phyloP scores from a whole-genome alignment of 306 rosid genomes.

The Chamaecrista fasciculata region DNA sequence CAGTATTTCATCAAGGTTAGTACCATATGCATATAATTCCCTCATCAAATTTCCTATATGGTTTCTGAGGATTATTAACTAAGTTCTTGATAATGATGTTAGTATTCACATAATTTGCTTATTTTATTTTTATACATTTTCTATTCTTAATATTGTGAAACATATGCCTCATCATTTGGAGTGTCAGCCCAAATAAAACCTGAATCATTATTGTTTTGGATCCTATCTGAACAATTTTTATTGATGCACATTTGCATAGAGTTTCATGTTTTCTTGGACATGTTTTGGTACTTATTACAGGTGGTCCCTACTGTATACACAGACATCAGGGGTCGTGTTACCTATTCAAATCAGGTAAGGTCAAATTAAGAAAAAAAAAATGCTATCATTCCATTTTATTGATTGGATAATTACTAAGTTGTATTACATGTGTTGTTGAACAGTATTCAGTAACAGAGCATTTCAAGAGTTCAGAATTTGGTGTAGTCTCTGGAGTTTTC shows the following conservation, averaged over 20 bases:
- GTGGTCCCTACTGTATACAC: constrained; percentile 88
- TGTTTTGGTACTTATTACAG: constrained; percentile 38
- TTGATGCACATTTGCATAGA: background rate
- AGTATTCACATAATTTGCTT: background rate
- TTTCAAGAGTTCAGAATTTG: constrained; percentile 66
- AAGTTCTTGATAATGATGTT: constrained; percentile 27
- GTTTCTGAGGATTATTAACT: constrained; percentile 3
- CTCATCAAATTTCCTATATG: constrained; percentile 3
- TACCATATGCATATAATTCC: constrained; percentile 10
- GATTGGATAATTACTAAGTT: constrained; percentile 26
- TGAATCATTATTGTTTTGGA: constrained; percentile 7
- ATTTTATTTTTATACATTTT: background rate
- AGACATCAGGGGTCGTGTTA: constrained; percentile 57
- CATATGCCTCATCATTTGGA: constrained; percentile 14
- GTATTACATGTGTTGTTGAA: constrained; percentile 30
- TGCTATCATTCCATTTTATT: constrained; percentile 15
- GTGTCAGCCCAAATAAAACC: background rate
- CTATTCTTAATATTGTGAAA: background rate
- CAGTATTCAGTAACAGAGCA: constrained; percentile 97
- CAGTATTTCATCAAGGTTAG: constrained; percentile 93
- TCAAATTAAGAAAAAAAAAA: constrained; percentile 3
- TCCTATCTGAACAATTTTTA: background rate
- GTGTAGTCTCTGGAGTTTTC: constrained; percentile 75
- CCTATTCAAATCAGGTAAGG: constrained; percentile 82
- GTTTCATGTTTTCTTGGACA: constrained; percentile 18